Conservation (phyloP, 2,329 filamentous ascomycete species). For the Tolypocladium inflatum region DNA sequence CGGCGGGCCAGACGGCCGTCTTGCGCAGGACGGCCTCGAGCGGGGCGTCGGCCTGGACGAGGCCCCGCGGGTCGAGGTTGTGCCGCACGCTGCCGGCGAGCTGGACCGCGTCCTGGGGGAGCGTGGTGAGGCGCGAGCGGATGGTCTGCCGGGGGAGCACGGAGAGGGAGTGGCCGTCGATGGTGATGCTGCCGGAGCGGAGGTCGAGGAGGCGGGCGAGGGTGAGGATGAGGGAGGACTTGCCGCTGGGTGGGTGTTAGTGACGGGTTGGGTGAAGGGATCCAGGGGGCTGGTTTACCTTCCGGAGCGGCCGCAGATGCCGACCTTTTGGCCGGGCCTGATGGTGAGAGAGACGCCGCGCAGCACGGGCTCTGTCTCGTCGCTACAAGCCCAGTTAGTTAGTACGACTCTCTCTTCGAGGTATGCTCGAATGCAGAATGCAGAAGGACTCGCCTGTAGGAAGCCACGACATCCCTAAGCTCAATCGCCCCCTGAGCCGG, state of each 20-base stretch:
- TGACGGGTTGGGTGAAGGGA: neutral
- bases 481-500: slow-evolving; percentile 15
- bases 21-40: slow-evolving; percentile 31
- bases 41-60: slow-evolving; percentile 22
- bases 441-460: slow-evolving; percentile 12
- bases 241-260: slow-evolving; percentile 27
- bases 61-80: slow-evolving; percentile 34
- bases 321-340: slow-evolving; percentile 33
- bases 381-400: slow-evolving; percentile 3
- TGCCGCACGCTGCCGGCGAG: slow-evolving; percentile 34
- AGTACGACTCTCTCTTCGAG: too few species aligned
- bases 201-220: slow-evolving; percentile 39
- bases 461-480: slow-evolving; percentile 14
- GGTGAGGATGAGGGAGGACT: slow-evolving; percentile 36
- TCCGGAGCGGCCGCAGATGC: slow-evolving; percentile 41
- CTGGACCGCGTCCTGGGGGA: slow-evolving; percentile 39
- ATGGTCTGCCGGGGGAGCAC: slow-evolving; percentile 30
- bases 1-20: slow-evolving; percentile 28
- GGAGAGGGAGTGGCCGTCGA: slow-evolving; percentile 33
- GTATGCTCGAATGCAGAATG: too few species aligned
- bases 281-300: slow-evolving; percentile 2
- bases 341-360: slow-evolving; percentile 9
- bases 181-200: slow-evolving; percentile 22
- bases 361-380: slow-evolving; percentile 7
- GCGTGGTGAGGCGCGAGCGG: slow-evolving; percentile 30